phyloP scores from a whole-genome alignment of 2,329 filamentous ascomycete species.

The Monilinia laxa region DNA sequence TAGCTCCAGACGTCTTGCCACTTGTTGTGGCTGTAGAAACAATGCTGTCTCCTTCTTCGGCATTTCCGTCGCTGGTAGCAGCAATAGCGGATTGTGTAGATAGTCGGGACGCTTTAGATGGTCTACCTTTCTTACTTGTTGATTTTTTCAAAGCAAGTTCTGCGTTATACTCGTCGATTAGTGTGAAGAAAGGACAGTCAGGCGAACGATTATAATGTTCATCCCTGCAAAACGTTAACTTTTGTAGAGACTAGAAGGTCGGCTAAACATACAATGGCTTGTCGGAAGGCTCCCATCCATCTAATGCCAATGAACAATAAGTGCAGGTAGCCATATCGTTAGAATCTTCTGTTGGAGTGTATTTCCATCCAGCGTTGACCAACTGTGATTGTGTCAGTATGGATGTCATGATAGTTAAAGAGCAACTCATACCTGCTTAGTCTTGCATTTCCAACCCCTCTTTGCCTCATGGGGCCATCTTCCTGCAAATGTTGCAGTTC shows the following conservation, averaged over 20 bases:
- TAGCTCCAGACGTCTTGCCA: constrained; percentile 55
- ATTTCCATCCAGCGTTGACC: constrained; percentile 91
- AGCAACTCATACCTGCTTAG: constrained; percentile 65
- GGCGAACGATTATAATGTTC: constrained; percentile 81
- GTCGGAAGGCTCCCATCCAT: constrained; percentile 92
- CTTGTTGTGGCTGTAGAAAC: constrained; percentile 59
- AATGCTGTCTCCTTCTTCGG: constrained; percentile 54
- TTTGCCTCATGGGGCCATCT: constrained; percentile 89
- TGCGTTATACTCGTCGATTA: constrained; percentile 57
- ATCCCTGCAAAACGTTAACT: constrained; percentile 54
- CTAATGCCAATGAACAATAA: constrained; percentile 85
- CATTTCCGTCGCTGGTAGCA: constrained; percentile 50
- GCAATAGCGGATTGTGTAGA: constrained; percentile 59
- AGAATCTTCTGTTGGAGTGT: constrained; percentile 77
- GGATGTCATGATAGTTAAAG: background rate
- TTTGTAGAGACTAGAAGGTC: constrained; percentile 14
- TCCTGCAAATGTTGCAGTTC: constrained; percentile 78
- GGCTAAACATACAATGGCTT: constrained; percentile 69
- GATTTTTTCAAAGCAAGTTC: constrained; percentile 52
- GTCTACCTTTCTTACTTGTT: constrained; percentile 52
- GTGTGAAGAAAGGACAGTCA: constrained; percentile 77
- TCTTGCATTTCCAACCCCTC: constrained; percentile 85
- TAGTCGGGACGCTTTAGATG: constrained; percentile 69
- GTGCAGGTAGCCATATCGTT: constrained; percentile 89
- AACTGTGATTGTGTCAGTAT: constrained; percentile 55